phyloP scores from a whole-genome alignment of 2,329 filamentous ascomycete genomes.

The Fonsecaea pugnacius region DNA sequence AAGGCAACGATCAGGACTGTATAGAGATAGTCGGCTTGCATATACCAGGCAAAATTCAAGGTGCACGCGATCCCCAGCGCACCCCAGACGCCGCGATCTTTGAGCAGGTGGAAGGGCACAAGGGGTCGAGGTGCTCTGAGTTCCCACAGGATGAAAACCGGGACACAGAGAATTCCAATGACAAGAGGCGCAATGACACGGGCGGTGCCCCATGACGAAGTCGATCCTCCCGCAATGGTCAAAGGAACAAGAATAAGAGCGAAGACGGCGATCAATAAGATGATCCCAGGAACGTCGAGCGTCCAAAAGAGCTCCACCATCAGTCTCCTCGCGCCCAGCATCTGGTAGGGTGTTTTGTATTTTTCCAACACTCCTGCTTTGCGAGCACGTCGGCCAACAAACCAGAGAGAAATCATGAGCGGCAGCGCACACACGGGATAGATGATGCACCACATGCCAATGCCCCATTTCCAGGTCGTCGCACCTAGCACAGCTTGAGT shows the following conservation, averaged over 20 bases:
- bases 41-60: conserved; percentile 64
- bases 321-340: conserved; percentile 47
- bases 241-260: conserved; percentile 61
- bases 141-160: conserved; percentile 62
- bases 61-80: conserved; percentile 63
- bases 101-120: conserved; percentile 64
- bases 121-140: conserved; percentile 54
- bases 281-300: conserved; percentile 58
- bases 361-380: conserved; percentile 54
- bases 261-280: conserved; percentile 58
- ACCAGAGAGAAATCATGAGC: conserved; percentile 57
- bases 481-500: conserved; percentile 54
- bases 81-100: conserved; percentile 68
- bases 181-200: conserved; percentile 58
- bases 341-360: conserved; percentile 52
- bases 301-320: conserved; percentile 59
- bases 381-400: conserved; percentile 59
- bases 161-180: conserved; percentile 56
- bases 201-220: conserved; percentile 56
- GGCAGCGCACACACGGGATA: conserved; percentile 62
- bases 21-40: conserved; percentile 68
- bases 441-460: conserved; percentile 68
- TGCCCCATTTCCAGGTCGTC: conserved; percentile 65
- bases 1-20: conserved; percentile 66
- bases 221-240: conserved; percentile 59